These are phyloP conservation scores for Macrophomina phaseolina DNA, from an alignment of 2,329 filamentous ascomycete genomes.

Conservation along the genomic window DNA sequence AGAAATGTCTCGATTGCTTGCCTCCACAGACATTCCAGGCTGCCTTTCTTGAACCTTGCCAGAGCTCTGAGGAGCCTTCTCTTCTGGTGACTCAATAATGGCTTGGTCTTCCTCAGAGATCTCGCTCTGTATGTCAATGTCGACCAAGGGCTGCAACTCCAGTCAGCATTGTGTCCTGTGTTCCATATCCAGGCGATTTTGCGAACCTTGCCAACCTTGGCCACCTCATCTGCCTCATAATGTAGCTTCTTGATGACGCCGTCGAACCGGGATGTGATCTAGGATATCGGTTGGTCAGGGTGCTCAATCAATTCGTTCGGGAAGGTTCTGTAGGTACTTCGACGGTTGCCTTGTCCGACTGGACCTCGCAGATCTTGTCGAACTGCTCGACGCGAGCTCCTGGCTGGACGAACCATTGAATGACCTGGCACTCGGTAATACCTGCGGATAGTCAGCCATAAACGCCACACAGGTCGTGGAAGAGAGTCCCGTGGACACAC, in stretches of 20 bases:
- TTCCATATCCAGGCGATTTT: not conserved
- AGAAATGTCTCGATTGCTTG: conserved; percentile 26
- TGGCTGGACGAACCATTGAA: conserved; percentile 98
- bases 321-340: conserved; percentile 51
- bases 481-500: conserved; percentile 49
- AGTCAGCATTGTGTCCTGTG: not conserved
- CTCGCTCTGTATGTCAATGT: conserved; percentile 89
- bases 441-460: conserved; percentile 58
- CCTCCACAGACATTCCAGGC: conserved; percentile 31
- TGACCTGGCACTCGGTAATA: conserved; percentile 97
- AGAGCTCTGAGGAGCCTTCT: conserved; percentile 11
- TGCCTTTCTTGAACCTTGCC: conserved; percentile 30
- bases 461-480: not conserved
- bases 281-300: not conserved
- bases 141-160: conserved; percentile 74
- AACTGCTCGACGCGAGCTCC: conserved; percentile 97
- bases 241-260: conserved; percentile 96
- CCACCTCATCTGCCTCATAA: conserved; percentile 96
- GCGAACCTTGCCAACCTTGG: conserved; percentile 78
- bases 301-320: conserved; percentile 30
- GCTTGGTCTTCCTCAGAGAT: conserved; percentile 67
- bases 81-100: conserved; percentile 31
- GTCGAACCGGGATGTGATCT: conserved; percentile 95
- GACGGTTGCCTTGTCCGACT: conserved; percentile 89
- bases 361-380: conserved; percentile 96